Base-by-base conservation (phyloP, 352 stramenopile species). In the Pelagophyceae sp. region DNA sequence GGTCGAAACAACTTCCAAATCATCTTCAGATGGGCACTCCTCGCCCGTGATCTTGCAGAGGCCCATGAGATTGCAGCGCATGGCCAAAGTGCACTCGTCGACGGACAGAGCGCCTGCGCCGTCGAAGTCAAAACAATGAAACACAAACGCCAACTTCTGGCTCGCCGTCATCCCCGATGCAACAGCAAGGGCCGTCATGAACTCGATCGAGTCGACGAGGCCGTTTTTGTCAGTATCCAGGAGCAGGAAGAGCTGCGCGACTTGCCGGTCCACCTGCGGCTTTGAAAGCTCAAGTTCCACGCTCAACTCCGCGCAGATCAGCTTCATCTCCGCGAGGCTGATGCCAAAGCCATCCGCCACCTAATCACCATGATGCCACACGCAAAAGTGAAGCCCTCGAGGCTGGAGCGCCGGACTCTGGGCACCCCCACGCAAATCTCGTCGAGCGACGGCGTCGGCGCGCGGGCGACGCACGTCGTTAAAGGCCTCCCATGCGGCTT, bases 81-180 rank as follows among this genome's bases (percentile, higher is more conserved):
- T 82, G 11, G 90, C 87, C 71, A 95, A 69, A 6, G 90, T 95
- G 72, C 95, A 83, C 76, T 95, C 90, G 63, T 95, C 90, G 78
- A 95, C 87, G 37, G 88, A 94, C 77, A 95, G 86, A 75, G 93
- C 85, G 0, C 90, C 87, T 65, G 84, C 90, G 76, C 94, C 90
- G 79, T 95, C 93, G 77, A 95, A 95, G 78, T 95, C 90, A 82
- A 94, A 95, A 85, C 88, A 93, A 72, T 93, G 93, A 85, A 93
- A 93, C 67, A 94, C 86, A 76, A 93, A 94, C 0, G 88, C 92
- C 72, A 94, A 83, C 79, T 92, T 95, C 61, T 93, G 87, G 20
- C 82, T 75, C 31, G 89, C 83, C 0, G 87, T 85, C 87, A 95
- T 92, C 32, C 88, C 88, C n/a, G 89, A 94, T 80, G 92, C 89